Evolutionary conservation across 495 filamentous ascomycete species (phyloP).

Genomic region (Trichoderma erinaceum): DNA sequence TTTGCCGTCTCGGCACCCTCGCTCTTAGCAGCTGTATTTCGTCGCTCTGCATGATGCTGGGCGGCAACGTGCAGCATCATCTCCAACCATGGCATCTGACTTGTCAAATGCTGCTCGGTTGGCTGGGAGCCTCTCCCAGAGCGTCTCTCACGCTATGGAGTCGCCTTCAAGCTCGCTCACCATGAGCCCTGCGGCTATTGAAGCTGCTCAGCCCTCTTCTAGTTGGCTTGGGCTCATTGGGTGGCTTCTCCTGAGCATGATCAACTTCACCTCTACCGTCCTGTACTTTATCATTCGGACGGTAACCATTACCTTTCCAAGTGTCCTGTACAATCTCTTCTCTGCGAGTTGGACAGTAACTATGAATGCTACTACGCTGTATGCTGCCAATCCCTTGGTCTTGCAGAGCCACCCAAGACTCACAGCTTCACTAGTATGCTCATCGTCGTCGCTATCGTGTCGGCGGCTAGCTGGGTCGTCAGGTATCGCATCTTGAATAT

Average conservation of each 20-base stretch:
- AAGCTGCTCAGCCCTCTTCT: constrained; percentile 29
- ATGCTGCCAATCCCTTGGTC: constrained; percentile 28
- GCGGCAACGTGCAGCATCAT: constrained; percentile 9
- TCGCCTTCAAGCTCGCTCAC: background rate
- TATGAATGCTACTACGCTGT: constrained; percentile 96
- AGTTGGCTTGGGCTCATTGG: constrained; percentile 46
- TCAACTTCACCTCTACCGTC: constrained; percentile 63
- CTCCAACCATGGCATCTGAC: constrained; percentile 17
- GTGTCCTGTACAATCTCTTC: constrained; percentile 85
- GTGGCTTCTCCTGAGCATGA: constrained; percentile 44
- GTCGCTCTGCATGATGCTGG: constrained; percentile 2
- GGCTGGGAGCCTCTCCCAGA: constrained; percentile 8
- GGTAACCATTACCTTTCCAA: constrained; percentile 79
- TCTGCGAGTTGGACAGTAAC: constrained; percentile 95
- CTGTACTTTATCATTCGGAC: constrained; percentile 82
- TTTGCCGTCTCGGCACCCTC: background rate
- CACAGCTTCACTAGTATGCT: constrained; percentile 43
- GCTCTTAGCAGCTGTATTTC: background rate
- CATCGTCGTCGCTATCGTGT: constrained; percentile 67
- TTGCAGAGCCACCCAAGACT: constrained; percentile 7
- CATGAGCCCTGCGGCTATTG: background rate
- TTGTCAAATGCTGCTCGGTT: constrained; percentile 15
- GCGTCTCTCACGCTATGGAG: constrained; percentile 2
- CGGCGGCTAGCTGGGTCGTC: constrained; percentile 84
- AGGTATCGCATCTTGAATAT: constrained; percentile 91